Evolutionary conservation across 805 yeast genomes (phyloP).

Genomic region (Lachancea meyersii): DNA sequence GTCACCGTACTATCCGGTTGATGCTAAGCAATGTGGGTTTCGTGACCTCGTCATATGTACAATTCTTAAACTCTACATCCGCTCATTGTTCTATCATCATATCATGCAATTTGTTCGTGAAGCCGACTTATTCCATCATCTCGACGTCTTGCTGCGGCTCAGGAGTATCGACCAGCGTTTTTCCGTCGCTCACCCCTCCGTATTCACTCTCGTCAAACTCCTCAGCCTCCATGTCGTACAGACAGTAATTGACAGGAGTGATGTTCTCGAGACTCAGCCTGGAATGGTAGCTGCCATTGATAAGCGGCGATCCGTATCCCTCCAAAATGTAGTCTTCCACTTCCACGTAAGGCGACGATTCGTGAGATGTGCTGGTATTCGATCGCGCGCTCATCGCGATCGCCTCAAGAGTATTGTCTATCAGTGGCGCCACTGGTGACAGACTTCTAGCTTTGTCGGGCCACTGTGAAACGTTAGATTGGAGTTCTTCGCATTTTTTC

Average conservation of each 20-base stretch:
- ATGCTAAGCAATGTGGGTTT: no score
- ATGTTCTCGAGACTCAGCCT: constrained; percentile 7
- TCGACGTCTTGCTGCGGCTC: constrained; percentile 5
- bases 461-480: not conserved
- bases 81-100: not conserved
- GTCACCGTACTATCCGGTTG: no score
- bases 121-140: not conserved
- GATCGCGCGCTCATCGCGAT: constrained; percentile 4
- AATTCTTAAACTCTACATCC: not conserved
- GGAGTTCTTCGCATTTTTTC: not conserved
- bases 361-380: not conserved
- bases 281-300: constrained; percentile 8
- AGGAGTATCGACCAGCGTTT: constrained; percentile 5
- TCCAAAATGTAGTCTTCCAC: constrained; percentile 10
- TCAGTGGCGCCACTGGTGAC: constrained; percentile 3
- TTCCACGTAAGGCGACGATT: constrained; percentile 9
- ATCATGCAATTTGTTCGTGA: not conserved
- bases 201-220: constrained; percentile 8
- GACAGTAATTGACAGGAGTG: constrained; percentile 8
- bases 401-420: constrained; percentile 2
- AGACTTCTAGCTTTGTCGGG: not conserved
- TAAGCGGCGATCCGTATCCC: constrained; percentile 9
- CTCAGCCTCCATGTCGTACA: constrained; percentile 9
- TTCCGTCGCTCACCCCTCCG: constrained; percentile 1
- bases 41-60: no score